Conservation (phyloP, 768 basidiomycete genomes). For the Phanerochaete carnosa region DNA sequence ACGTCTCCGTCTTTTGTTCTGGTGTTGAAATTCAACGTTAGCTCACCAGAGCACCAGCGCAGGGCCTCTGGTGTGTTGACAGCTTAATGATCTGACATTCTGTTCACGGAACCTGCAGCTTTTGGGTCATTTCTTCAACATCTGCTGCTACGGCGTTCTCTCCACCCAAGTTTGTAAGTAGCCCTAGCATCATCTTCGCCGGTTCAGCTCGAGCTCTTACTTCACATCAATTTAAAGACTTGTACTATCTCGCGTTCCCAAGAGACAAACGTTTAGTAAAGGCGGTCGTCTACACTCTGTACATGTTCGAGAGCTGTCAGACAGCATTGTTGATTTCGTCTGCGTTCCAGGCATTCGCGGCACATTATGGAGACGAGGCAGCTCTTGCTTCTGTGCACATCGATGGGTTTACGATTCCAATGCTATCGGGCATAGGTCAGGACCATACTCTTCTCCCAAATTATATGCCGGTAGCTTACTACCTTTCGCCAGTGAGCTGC, state of each 20-base stretch:
- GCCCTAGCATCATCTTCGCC: neutral
- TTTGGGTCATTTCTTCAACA: neutral
- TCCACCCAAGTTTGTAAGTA: neutral
- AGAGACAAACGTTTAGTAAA: neutral
- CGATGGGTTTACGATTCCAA: neutral
- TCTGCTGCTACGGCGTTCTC: neutral
- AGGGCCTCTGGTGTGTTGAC: neutral
- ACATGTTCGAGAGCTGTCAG: neutral
- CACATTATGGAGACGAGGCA: neutral
- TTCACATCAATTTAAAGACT: neutral
- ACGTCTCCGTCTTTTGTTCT: neutral
- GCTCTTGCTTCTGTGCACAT: neutral
- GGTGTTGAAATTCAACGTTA: neutral
- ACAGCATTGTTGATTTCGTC: neutral
- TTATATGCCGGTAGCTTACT: neutral
- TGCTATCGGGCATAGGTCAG: neutral
- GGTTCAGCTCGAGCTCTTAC: neutral
- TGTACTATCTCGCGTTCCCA: neutral
- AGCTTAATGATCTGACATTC: neutral
- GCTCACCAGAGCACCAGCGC: neutral
- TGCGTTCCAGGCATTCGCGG: neutral
- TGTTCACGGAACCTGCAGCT: neutral
- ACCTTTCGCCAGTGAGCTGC: neutral
- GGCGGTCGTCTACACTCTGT: neutral
- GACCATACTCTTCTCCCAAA: neutral